These are phyloP conservation scores for Calonectria leucothoes DNA, from an alignment of 2,329 filamentous ascomycete genomes.

Conservation along the genomic window DNA sequence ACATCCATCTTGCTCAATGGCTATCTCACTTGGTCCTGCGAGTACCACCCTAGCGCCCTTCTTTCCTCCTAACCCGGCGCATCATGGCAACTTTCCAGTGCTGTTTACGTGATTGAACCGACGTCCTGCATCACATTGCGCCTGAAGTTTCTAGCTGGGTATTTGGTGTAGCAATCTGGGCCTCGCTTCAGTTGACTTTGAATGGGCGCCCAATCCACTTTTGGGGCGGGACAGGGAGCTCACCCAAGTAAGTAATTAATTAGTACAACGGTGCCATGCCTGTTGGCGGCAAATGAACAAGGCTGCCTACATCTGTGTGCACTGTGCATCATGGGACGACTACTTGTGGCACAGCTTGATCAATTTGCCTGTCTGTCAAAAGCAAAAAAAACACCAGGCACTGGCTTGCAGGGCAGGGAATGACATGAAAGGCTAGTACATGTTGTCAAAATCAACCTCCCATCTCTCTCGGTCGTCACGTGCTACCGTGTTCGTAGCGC, in stretches of 20 bases:
- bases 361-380: background rate
- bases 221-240: background rate
- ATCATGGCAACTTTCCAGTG: background rate
- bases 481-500: background rate
- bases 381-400: background rate
- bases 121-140: background rate
- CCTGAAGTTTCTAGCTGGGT: background rate
- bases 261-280: slow-evolving; percentile 3
- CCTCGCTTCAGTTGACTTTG: background rate
- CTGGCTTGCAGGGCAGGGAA: background rate
- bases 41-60: too few relatives aligned
- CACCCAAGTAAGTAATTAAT: slow-evolving; percentile 7
- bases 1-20: background rate
- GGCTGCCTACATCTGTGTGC: background rate
- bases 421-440: background rate
- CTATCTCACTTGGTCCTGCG: background rate
- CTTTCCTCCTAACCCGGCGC: background rate
- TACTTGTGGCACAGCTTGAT: background rate
- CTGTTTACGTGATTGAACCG: background rate
- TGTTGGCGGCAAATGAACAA: background rate
- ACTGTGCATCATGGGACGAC: slow-evolving; percentile 1
- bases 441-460: background rate
- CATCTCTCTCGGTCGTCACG: background rate
- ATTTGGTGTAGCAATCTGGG: background rate
- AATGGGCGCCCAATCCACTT: background rate